Base-by-base conservation (phyloP, 768 basidiomycete species). In the Lactarius sp. region DNA sequence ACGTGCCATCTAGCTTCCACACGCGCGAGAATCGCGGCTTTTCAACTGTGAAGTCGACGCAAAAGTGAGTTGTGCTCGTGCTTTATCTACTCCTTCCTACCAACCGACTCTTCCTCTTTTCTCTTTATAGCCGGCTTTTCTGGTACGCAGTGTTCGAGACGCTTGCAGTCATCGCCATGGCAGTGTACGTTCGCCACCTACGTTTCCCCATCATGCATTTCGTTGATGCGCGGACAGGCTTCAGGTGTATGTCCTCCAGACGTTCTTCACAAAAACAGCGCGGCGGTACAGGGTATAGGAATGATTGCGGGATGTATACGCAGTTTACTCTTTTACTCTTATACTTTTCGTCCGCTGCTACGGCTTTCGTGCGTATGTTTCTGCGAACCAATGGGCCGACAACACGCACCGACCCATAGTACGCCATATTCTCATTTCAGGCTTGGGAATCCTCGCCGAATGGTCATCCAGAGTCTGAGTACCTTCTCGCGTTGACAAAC, bases 201-300 rank as follows among this genome's bases (percentile, higher is more conserved):
- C 34, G 10, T 16, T 18, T 7, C 44, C 16, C 67, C 22, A 39
- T 9, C 20, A 60, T 42, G 69, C 31, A 60, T 46, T 52, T 67
- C n/a, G 41, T 68, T 70, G 47, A 61, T 36, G 36, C 56, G 56
- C 6, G 31, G 60, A 18, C 70, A 95, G 94, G 5, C 74, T 90
- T 62, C 94, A 98, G 76, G 90, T 96, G 13, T 96, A 94, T 73
- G 79, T 95, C 51, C 82, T 98, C 27, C 93, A 95, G 75, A 95
- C 92, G 20, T 98, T 96, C 85, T 98, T 98, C 77, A 94, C 91
- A n/a, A 85, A 88, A 74, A 94, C 93, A 8, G 92, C 92, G 41
- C 83, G 92, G 74, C 81, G 86, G 71, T 94, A 93, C 80, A 92
- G 92, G 78, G 91, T 92, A 71, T 93, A 85, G 74, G 52, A 59